These are phyloP conservation scores for Dichomitus squalens DNA, from an alignment of 1,284 basidiomycete genomes.

Conservation along the genomic window DNA sequence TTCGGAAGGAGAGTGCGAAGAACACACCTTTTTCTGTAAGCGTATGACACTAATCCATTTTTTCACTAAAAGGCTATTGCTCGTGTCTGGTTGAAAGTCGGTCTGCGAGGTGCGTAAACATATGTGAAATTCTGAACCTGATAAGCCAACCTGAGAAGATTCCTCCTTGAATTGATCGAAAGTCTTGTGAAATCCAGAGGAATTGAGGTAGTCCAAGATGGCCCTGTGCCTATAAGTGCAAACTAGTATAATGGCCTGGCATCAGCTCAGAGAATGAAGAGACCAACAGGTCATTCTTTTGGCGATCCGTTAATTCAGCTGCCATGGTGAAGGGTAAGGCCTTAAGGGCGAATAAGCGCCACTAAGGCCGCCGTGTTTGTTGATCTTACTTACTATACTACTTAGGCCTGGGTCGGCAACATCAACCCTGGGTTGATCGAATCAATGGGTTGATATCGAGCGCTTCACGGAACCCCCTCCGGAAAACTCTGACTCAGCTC, in stretches of 20 bases:
- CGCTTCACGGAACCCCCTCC: no score
- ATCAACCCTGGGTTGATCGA: no score
- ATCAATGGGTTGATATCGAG: no score
- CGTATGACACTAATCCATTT: constrained; percentile 81
- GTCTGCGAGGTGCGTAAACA: not conserved
- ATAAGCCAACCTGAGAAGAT: constrained; percentile 19
- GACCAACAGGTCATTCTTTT: not conserved
- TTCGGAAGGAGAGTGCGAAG: not conserved
- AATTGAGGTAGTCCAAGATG: constrained; percentile 76
- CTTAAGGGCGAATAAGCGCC: no score
- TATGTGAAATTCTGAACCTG: not conserved
- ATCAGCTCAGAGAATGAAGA: not conserved
- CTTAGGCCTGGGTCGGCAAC: no score
- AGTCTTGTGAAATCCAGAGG: constrained; percentile 59
- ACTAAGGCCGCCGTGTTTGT: no score
- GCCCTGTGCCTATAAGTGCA: constrained; percentile 64
- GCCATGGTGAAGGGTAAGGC: not conserved
- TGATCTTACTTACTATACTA: no score
- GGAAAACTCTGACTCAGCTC: no score
- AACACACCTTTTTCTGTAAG: constrained; percentile 71
- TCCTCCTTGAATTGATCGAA: constrained; percentile 63
- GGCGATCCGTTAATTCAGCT: not conserved
- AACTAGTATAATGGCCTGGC: not conserved
- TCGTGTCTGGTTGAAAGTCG: constrained; percentile 64
- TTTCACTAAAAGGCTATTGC: constrained; percentile 69